Percentiles rank a stretch among this genome's conserved stretches.
These are phyloP conservation scores for Lenwebbia sp. DNA, from an alignment of 345 rosid species.

Conservation along the genomic window DNA sequence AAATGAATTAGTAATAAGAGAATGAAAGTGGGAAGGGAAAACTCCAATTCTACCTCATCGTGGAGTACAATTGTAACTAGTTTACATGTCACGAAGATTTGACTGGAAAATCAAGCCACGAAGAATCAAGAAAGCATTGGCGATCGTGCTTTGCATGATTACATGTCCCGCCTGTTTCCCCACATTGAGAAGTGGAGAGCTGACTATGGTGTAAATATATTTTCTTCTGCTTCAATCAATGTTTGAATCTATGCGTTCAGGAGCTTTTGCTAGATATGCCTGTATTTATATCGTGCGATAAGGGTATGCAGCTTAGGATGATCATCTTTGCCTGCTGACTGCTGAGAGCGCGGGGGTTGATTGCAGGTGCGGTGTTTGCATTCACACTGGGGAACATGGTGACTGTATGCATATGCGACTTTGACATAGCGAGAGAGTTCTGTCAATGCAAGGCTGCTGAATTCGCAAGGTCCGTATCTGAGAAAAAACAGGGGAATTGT, in stretches of 20 bases:
- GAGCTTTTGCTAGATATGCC: not conserved
- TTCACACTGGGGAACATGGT: not conserved
- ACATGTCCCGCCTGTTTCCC: not conserved
- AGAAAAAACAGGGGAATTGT: not conserved
- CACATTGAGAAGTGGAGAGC: not conserved
- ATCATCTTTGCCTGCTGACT: not conserved
- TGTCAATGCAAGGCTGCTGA: not conserved
- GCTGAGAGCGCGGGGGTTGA: not conserved
- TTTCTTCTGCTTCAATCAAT: not conserved
- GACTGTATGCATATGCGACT: not conserved
- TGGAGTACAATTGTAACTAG: too few relatives aligned
- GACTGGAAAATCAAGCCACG: not conserved
- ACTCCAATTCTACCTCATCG: too few relatives aligned
- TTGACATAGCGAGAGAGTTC: slow-evolving; percentile 1
- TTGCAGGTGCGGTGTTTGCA: not conserved
- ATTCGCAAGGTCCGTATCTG: not conserved
- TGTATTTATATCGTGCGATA: not conserved
- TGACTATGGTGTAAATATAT: not conserved
- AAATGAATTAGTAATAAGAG: too few relatives aligned
- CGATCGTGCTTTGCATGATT: not conserved
- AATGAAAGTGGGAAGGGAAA: too few relatives aligned
- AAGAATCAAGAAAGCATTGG: not conserved
- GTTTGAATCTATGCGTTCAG: not conserved
- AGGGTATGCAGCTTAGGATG: not conserved
- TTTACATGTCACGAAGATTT: not conserved